Evolutionary conservation across 2,329 filamentous ascomycete species (phyloP), one percentile per base, ranked within the genome.

Genomic region (Colletotrichum sidae): DNA sequence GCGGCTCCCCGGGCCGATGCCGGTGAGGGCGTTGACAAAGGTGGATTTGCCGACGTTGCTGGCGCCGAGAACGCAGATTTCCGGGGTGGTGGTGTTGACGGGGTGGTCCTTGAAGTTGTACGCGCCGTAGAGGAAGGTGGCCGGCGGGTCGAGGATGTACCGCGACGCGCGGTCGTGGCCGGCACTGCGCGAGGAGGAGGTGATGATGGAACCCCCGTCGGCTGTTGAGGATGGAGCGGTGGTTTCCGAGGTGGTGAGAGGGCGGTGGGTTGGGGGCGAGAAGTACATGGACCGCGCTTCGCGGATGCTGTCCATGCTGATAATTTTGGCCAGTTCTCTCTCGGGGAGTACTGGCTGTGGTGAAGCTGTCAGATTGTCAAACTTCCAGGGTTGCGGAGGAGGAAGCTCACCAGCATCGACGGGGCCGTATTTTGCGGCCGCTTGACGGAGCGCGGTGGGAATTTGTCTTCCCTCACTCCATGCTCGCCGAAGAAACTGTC

Each of bases 1-100:
- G 25, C 33, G 74, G 72, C 33, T 71, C 67, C 15, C 34, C 17
- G 6, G 53, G 17, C 44, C 44, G 3, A 71, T 69, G 39, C 89
- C 89, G 2, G 90, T 87, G 39, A 97, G 85, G 15, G 91, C 91
- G 73, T 97, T 97, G 78, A 97, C 90, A 70, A 96, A 91, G 13
- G 92, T 93, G 2, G 92, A 96, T 76, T 97, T 97, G 73, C 93
- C 93, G 46, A 94, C 93, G 74, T 97, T 97, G 69, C 93, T 94
- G 72, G 94, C 93, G 47, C 93, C 93, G 42, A 96, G 88, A 50
- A 97, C 85, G 73, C 92, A 91, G 55, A 97, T 86, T 69, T 89
- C 86, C 49, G 86, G 86, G 4, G 83, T 76, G 67, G 79, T 78
- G 33, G 80, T 80, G 73, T 88, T 88, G 70, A 80, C 72, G 37